A percentile compares a stretch with the other conserved stretches of the same genome.
Evolutionary conservation across 2,329 filamentous ascomycete species (phyloP).

Genomic region (Juglanconis oblonga): DNA sequence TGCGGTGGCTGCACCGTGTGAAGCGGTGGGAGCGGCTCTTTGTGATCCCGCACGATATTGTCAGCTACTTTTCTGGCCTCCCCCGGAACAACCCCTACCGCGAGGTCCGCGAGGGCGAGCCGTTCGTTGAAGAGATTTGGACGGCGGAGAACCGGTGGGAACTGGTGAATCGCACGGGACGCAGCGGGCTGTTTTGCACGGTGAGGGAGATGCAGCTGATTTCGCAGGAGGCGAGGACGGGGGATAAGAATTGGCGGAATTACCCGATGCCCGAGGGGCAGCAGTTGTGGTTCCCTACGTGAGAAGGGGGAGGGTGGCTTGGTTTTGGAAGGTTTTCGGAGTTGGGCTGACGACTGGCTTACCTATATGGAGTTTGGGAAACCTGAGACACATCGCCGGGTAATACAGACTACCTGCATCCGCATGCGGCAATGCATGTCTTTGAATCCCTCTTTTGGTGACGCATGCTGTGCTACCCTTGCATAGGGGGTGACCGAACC

Average conservation of each 20-base stretch:
- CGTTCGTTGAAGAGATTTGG: conserved; percentile 52
- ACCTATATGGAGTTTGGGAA: neutral
- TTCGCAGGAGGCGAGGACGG: conserved; percentile 24
- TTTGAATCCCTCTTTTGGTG: no score
- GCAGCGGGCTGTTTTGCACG: conserved; percentile 55
- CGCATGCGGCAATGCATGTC: no score
- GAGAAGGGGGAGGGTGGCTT: neutral
- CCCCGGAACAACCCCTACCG: conserved; percentile 61
- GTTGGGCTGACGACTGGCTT: neutral
- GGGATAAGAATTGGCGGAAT: conserved; percentile 34
- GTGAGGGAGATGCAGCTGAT: conserved; percentile 46
- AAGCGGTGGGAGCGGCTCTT: conserved; percentile 67
- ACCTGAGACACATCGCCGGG: no score
- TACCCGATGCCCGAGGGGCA: conserved; percentile 32
- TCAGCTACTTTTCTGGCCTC: conserved; percentile 53
- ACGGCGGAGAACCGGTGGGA: conserved; percentile 34
- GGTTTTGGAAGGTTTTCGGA: no score
- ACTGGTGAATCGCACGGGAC: conserved; percentile 41
- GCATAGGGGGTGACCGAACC: no score
- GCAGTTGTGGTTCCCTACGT: conserved; percentile 30
- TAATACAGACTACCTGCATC: no score
- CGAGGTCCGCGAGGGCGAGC: conserved; percentile 54
- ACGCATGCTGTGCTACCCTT: no score
- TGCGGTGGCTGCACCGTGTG: conserved; percentile 57
- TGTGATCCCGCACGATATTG: conserved; percentile 53